Evolutionary conservation across 2,329 filamentous ascomycete species (phyloP), one percentile per base, ranked within the genome.

Genomic region (Chrysoporthe deuterocubensis): DNA sequence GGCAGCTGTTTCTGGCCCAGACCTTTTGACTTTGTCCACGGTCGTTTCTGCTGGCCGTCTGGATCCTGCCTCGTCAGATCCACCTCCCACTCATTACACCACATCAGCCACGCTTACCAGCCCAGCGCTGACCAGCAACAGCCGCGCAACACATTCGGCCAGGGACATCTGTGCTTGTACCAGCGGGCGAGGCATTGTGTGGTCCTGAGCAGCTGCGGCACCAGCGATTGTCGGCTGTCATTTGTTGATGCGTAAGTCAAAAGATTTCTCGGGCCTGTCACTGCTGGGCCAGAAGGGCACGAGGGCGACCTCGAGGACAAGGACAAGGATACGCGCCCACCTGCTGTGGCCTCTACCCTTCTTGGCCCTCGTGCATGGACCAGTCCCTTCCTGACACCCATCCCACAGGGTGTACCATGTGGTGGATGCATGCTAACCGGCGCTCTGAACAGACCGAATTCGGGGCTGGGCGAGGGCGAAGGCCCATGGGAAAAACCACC

Each of bases 381-480:
- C 50, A 16, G 21, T 7, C 21, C 11, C 26, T 54, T 54, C 13
- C 3, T 34, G 21, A 14, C 26, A 4, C 32, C 13, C 50, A 54
- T 54, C 50, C 21, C 13, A 4, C 48, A 32, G 26, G 48, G n/a
- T 11, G 21, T 26, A 9, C 26, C 26, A 26, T 26, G 16, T 13
- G 14, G 11, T 52, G 11, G 48, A 14, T 34, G 13, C 50, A 54
- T 54, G 42, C 67, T 70, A 37, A 70, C 21, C 16, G 1, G 5
- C 16, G 40, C 26, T 37, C 13, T n/a, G 37, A 18, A 46, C 67
- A 75, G 74, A 76, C 70, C 73, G 74, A 65, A 71, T 76, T 64
- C 71, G 73, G 43, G 72, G 72, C 54, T 77, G 74, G 75, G 75
- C 74, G 9, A 70, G 68, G 58, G 67, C 73, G 26, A 77, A 77